Evolutionary conservation across 192 early-diverging fungal species (phyloP).

Genomic region (Glomus cerebriforme): DNA sequence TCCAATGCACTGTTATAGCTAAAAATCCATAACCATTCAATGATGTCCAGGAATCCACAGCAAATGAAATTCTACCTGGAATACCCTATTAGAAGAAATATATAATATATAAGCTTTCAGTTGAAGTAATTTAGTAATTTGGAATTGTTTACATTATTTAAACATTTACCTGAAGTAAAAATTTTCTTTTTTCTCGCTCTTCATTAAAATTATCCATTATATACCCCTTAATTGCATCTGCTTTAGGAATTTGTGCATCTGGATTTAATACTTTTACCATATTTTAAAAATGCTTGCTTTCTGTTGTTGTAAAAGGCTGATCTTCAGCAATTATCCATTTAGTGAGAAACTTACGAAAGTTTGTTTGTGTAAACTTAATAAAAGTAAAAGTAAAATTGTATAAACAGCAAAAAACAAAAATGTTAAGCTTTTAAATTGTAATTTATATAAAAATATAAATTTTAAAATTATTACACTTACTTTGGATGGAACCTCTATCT

Average conservation of each 20-base stretch:
- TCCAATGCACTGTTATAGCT: slow-evolving; percentile 3
- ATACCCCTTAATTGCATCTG: neutral
- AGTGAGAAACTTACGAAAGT: neutral
- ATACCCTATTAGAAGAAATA: neutral
- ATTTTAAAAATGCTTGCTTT: slow-evolving; percentile 7
- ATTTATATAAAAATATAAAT: slow-evolving; percentile 2
- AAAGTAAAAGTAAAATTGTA: neutral
- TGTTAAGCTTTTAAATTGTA: neutral
- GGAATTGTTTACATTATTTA: too few relatives aligned
- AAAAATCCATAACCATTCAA: slow-evolving; percentile 11
- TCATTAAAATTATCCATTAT: slow-evolving; percentile 8
- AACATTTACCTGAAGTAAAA: neutral
- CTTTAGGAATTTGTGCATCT: neutral
- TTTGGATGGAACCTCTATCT: neutral
- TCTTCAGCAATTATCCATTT: slow-evolving; percentile 15
- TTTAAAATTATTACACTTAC: neutral
- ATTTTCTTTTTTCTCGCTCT: neutral
- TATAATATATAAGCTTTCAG: too few relatives aligned
- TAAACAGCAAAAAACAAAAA: neutral
- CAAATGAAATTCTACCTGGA: slow-evolving; percentile 3
- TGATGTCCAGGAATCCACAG: neutral
- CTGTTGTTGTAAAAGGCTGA: neutral
- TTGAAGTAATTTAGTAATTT: too few relatives aligned
- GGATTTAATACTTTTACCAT: slow-evolving; percentile 6
- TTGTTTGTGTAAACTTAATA: slow-evolving; percentile 14